Evolutionary conservation across 805 yeast genomes (phyloP).

Genomic region (Ogataea nonfermentans): DNA sequence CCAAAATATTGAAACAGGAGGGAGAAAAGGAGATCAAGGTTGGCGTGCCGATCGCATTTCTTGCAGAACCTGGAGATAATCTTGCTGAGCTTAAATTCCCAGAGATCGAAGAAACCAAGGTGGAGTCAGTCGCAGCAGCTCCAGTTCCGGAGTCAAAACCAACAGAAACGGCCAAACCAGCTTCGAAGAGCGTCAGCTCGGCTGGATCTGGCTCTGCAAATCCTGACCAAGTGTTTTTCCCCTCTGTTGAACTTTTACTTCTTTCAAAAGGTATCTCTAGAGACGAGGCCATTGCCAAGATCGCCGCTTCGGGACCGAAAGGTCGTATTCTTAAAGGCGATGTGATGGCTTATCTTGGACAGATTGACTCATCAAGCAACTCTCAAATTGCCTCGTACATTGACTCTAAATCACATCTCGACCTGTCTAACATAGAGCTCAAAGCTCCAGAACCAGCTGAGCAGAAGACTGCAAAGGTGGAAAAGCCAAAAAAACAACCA

Average conservation of each 20-base stretch:
- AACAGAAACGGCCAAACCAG: conserved; percentile 18
- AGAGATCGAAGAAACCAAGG: conserved; percentile 32
- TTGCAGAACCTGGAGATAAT: conserved; percentile 90
- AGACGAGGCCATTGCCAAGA: conserved; percentile 68
- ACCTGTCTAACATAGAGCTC: conserved; percentile 63
- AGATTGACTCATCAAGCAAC: conserved; percentile 57
- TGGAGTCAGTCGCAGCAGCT: conserved; percentile 20
- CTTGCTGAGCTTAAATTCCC: conserved; percentile 63
- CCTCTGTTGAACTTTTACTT: conserved; percentile 73
- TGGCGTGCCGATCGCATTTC: conserved; percentile 83
- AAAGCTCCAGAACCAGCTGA: conserved; percentile 23
- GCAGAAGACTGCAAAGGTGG: conserved; percentile 18
- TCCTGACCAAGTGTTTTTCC: conserved; percentile 64
- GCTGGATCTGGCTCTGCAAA: conserved; percentile 46
- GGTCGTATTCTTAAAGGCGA: conserved; percentile 92
- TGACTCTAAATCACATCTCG: conserved; percentile 58
- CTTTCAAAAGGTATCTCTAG: conserved; percentile 58
- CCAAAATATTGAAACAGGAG: conserved; percentile 64
- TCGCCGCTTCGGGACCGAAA: conserved; percentile 83
- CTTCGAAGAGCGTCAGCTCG: conserved; percentile 6
- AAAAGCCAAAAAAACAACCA: conserved; percentile 36
- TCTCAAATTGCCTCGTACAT: conserved; percentile 54
- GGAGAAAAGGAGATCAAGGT: conserved; percentile 84
- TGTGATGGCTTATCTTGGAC: conserved; percentile 78
- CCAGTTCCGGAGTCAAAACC: conserved; percentile 22